Percentiles rank a stretch among this genome's conserved stretches.
These are phyloP conservation scores for Wickerhamiella qilinensis DNA, from an alignment of 805 yeast species.

Conservation along the genomic window DNA sequence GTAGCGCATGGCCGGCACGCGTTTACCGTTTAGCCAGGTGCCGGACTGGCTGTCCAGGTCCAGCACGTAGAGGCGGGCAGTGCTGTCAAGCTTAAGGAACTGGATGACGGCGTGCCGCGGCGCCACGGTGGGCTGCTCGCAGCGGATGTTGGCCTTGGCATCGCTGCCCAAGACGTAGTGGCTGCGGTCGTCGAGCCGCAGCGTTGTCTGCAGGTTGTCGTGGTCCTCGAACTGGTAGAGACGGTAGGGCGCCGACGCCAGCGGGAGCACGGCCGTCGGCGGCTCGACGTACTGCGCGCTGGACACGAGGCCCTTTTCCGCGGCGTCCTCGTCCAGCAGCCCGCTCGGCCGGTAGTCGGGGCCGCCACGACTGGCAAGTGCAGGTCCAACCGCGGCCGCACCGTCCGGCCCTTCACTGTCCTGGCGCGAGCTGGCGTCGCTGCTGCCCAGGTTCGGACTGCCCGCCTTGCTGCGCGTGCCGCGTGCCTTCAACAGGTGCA, in stretches of 20 bases:
- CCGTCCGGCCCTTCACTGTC: constrained; percentile 3
- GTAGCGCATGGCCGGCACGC: constrained; percentile 25
- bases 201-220: constrained; percentile 6
- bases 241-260: constrained; percentile 1
- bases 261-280: not conserved
- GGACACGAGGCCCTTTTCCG: not conserved
- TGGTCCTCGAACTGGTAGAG: constrained; percentile 7
- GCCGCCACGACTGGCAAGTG: too few relatives aligned
- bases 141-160: constrained; percentile 1
- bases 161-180: constrained; percentile 3
- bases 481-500: not conserved
- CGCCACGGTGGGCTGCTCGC: not conserved
- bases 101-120: constrained; percentile 32
- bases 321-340: constrained; percentile 22
- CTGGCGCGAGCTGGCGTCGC: not conserved
- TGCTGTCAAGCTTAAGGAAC: constrained; percentile 16
- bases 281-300: not conserved
- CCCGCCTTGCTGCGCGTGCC: not conserved
- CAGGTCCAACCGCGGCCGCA: too few relatives aligned
- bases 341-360: constrained; percentile 28
- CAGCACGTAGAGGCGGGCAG: constrained; percentile 23
- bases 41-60: constrained; percentile 32
- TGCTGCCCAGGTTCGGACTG: not conserved
- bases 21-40: constrained; percentile 26
- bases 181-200: constrained; percentile 2